phyloP scores from a whole-genome alignment of 1,284 basidiomycete genomes.

The Apiotrichum siamense region DNA sequence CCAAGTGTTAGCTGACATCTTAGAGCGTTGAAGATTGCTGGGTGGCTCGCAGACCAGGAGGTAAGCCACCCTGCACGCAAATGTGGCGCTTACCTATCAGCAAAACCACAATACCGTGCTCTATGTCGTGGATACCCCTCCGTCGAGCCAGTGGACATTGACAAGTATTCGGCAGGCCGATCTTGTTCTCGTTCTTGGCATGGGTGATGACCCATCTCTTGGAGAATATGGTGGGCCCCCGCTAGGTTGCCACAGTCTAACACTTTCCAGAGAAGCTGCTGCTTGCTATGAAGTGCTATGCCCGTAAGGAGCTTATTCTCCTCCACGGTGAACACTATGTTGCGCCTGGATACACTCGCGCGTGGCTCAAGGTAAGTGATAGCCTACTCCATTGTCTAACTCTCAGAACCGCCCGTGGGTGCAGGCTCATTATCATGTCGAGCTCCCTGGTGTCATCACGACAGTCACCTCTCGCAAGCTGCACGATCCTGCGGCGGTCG shows the following conservation, averaged over 20 bases:
- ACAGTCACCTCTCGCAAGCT: constrained; percentile 55
- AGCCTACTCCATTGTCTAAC: background rate
- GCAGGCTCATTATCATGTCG: constrained; percentile 42
- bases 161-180: constrained; percentile 96
- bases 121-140: constrained; percentile 88
- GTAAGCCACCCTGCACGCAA: background rate
- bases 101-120: constrained; percentile 84
- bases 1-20: background rate
- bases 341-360: constrained; percentile 82
- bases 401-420: constrained; percentile 84
- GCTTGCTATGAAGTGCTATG: constrained; percentile 90
- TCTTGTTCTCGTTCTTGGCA: constrained; percentile 92
- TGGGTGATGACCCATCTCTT: constrained; percentile 79
- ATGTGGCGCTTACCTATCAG: constrained; percentile 8
- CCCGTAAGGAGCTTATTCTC: constrained; percentile 90
- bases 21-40: constrained; percentile 80
- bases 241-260: constrained; percentile 2
- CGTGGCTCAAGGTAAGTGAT: constrained; percentile 79
- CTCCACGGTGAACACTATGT: constrained; percentile 89
- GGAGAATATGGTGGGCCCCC: constrained; percentile 62
- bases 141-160: constrained; percentile 91
- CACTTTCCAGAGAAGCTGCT: constrained; percentile 61
- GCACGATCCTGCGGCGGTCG: constrained; percentile 82
- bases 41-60: constrained; percentile 91
- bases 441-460: constrained; percentile 53